These are phyloP conservation scores for Xylaria sp. DNA, from an alignment of 2,329 filamentous ascomycete genomes.

Conservation along the genomic window DNA sequence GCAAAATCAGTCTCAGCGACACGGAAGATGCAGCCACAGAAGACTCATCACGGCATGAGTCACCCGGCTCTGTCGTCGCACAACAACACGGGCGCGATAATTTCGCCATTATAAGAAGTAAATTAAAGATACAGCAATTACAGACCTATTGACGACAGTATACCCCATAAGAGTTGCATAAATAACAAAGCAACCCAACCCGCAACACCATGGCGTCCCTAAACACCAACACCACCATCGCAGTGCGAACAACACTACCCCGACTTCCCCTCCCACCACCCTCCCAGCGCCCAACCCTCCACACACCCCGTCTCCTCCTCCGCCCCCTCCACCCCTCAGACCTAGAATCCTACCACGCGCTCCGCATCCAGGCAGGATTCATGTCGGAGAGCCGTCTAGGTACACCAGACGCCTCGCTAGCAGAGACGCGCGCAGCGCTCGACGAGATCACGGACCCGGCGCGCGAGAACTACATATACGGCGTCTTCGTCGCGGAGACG, in stretches of 20 bases:
- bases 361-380: conserved; percentile 43
- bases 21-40: conserved; percentile 1
- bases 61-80: conserved; percentile 12
- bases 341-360: conserved; percentile 35
- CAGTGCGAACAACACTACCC: conserved; percentile 44
- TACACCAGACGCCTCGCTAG: conserved; percentile 38
- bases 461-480: conserved; percentile 32
- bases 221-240: not conserved
- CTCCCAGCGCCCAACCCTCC: conserved; percentile 37
- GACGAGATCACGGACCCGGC: conserved; percentile 27
- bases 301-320: conserved; percentile 45
- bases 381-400: conserved; percentile 44
- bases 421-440: conserved; percentile 39
- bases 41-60: conserved; percentile 31
- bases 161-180: not conserved
- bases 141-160: not conserved
- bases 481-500: conserved; percentile 43
- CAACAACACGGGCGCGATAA: not conserved
- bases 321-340: conserved; percentile 43
- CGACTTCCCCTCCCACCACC: conserved; percentile 40
- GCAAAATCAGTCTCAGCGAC: not conserved
- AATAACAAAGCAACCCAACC: not conserved
- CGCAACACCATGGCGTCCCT: conserved; percentile 15
- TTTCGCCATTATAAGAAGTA: conserved; percentile 10
- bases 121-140: not conserved